Evolutionary conservation across 2,329 filamentous ascomycete genomes (phyloP), one percentile per base, ranked within the genome.

Genomic region (Xylaria sp.): DNA sequence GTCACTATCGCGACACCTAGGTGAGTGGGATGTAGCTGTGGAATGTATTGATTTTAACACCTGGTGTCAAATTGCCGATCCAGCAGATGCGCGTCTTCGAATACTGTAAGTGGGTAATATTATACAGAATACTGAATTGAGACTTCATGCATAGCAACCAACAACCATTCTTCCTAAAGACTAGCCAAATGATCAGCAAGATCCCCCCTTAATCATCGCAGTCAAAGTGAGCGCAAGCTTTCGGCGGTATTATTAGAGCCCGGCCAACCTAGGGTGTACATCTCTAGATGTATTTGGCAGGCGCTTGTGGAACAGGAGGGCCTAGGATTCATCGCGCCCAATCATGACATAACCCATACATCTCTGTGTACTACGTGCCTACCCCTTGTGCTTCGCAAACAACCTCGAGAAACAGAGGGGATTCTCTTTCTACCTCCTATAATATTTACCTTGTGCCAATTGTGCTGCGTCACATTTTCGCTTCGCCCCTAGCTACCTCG

Each of bases 281-380:
- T 44, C 20, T 37, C n/a, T 60, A 7, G 13, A 60, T 25, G 12
- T 59, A 51, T 64, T 44, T 5, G 39, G 66, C 28, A 64, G 59
- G 28, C 31, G 51, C 58, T 44, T 23, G 13, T 58, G 7, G 34
- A 56, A 34, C 12, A 39, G 18, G 28, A 56, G 31, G n/a, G 2
- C 37, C 28, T 13, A 59, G 18, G 15, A 44, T 46, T 18, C 13
- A 41, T 50, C 9, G 31, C 23, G 25, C 52, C 31, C 44, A 18
- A 52, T 63, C 57, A 63, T 25, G 44, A 48, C 55, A 60, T 68
- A n/a, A 34, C 13, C 60, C 12, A 51, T 56, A 0, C 9, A 3
- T 41, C 23, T 25, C 56, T 13, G 7, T 41, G 23, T 31, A 28
- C 56, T 7, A 31, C 56, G 5, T 63, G n/a, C 25, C 18, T 63